A percentile compares a stretch with the other conserved stretches of the same genome.
phyloP scores from a whole-genome alignment of 139 green algal species.

The Tetradesmus lagerheimii region DNA sequence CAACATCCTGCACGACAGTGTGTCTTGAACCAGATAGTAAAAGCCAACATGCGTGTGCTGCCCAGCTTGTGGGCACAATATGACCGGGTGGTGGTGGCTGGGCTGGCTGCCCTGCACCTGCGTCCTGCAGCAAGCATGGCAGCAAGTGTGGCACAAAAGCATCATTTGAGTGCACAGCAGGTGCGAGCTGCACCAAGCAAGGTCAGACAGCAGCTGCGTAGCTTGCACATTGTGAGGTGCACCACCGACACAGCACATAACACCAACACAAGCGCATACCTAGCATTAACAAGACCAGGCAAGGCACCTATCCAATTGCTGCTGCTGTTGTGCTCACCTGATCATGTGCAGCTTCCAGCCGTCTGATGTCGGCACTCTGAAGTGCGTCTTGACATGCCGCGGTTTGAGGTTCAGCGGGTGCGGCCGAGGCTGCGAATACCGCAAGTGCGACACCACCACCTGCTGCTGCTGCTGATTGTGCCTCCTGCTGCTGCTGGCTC shows the following conservation, averaged over 20 bases:
- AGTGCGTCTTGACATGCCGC: conserved; percentile 52
- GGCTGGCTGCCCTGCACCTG: neutral
- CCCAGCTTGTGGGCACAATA: conserved; percentile 59
- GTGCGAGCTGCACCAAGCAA: no score
- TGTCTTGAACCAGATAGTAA: no score
- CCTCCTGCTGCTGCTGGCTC: conserved; percentile 15
- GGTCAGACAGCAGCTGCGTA: no score
- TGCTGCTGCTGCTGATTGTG: conserved; percentile 38
- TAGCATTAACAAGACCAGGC: no score
- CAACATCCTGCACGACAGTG: no score
- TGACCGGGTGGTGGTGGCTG: conserved; percentile 35
- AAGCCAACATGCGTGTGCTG: no score
- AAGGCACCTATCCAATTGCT: no score
- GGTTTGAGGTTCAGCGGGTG: conserved; percentile 30
- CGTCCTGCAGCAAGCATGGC: neutral
- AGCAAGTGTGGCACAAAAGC: no score
- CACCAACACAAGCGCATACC: no score
- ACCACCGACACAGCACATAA: neutral
- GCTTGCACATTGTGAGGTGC: no score
- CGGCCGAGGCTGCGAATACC: conserved; percentile 11
- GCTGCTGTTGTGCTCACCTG: conserved; percentile 2
- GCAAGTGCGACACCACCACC: neutral
- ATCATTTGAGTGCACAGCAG: no score
- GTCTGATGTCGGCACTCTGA: conserved; percentile 44
- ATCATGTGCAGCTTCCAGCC: conserved; percentile 65